Evolutionary conservation across 352 stramenopile genomes (phyloP).

Genomic region (Pythium sp.): DNA sequence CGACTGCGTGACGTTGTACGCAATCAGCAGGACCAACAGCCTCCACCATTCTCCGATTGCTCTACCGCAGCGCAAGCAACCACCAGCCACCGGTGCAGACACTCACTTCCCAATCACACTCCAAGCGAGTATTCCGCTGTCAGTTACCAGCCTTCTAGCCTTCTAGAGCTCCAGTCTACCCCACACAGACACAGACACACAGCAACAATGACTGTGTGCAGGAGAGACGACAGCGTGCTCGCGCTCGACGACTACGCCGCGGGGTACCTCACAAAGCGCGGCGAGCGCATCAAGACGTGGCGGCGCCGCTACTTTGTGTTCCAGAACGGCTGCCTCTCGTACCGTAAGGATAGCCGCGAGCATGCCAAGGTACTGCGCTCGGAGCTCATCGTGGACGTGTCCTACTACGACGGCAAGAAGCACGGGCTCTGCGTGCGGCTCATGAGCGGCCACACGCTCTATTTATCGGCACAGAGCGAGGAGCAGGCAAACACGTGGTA

Average conservation of each 20-base stretch:
- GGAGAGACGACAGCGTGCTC: conserved; percentile 33
- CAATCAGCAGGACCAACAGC: neutral
- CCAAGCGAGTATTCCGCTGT: neutral
- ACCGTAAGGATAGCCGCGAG: conserved; percentile 60
- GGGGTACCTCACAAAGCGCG: conserved; percentile 66
- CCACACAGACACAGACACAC: neutral
- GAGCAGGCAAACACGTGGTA: conserved; percentile 61
- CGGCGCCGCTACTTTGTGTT: conserved; percentile 80
- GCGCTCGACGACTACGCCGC: conserved; percentile 64
- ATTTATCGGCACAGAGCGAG: conserved; percentile 46
- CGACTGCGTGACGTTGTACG: neutral
- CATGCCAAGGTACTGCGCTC: conserved; percentile 42
- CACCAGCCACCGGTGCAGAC: neutral
- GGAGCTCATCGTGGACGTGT: conserved; percentile 49
- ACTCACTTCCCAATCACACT: conserved; percentile 9
- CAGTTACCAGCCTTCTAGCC: neutral
- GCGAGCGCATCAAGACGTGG: conserved; percentile 72
- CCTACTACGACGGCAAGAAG: conserved; percentile 46
- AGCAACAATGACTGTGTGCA: conserved; percentile 9
- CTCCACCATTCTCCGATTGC: neutral
- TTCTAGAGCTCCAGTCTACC: neutral
- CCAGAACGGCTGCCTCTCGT: conserved; percentile 54
- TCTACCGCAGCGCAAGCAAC: conserved; percentile 1
- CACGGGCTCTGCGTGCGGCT: conserved; percentile 54
- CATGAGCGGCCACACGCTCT: conserved; percentile 40